Evolutionary conservation across 768 basidiomycete species (phyloP).

Genomic region (Suillus ampliporus): DNA sequence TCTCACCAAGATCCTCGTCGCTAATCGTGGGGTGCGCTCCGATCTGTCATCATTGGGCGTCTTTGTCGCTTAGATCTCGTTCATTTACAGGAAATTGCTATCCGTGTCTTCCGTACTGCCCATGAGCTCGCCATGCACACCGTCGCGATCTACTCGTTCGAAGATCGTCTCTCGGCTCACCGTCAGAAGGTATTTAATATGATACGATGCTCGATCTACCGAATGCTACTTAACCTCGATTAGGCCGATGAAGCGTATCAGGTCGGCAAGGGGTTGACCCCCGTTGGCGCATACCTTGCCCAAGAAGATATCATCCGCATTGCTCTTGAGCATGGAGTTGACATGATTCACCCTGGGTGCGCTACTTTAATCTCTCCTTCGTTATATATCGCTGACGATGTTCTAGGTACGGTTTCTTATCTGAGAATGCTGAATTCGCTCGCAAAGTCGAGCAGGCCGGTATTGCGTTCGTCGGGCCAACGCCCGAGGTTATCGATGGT

Average conservation of each 20-base stretch:
- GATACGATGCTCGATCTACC: conserved; percentile 24
- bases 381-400: conserved; percentile 14
- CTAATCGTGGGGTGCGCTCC: conserved; percentile 84
- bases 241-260: conserved; percentile 98
- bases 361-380: conserved; percentile 19
- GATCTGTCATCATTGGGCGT: conserved; percentile 14
- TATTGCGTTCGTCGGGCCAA: conserved; percentile 94
- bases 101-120: conserved; percentile 97
- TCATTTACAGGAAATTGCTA: conserved; percentile 89
- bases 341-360: conserved; percentile 99
- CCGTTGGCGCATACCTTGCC: conserved; percentile 95
- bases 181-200: conserved; percentile 82
- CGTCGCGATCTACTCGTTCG: conserved; percentile 97
- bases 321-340: conserved; percentile 97
- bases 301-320: conserved; percentile 97
- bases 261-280: conserved; percentile 95
- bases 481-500: conserved; percentile 95
- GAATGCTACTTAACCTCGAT: conserved; percentile 28
- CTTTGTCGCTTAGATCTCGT: conserved; percentile 10
- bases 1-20: conserved; percentile 89
- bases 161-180: conserved; percentile 96
- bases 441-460: conserved; percentile 98
- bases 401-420: conserved; percentile 91
- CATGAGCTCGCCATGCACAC: conserved; percentile 99
- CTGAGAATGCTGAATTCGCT: conserved; percentile 97